Evolutionary conservation across 2,329 filamentous ascomycete genomes (phyloP), one percentile per base, ranked within the genome.

Genomic region (Beauveria rudraprayagi): DNA sequence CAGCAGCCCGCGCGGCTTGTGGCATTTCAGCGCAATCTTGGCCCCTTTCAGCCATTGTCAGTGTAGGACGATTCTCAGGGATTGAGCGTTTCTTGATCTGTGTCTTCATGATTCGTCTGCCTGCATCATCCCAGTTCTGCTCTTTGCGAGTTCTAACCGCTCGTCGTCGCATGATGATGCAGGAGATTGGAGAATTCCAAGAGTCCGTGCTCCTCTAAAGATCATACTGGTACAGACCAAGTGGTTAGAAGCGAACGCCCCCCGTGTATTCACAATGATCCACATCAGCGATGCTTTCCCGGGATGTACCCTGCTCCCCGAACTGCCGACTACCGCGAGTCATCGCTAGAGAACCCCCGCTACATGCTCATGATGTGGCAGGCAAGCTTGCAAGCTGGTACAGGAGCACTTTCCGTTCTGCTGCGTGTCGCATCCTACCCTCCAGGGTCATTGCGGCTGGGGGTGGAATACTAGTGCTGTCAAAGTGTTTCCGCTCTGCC

Each of bases 291-390:
- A 61, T 61, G 60, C 47, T 53, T 57, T 51, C 26, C 60, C 41
- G 41, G 60, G 54, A 61, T 61, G 30, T 53, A 3, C 60, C 60
- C 54, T 61, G 60, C 34, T 61, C 60, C 60, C 60, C 54, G 53
- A 52, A 61, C 60, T 61, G 60, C 60, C 60, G 60, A 61, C 40
- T 61, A 57, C 60, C 60, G 60, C 60, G 60, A 61, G 60, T 61
- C 60, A 61, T 61, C 60, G 60, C 48, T 52, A 41, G 54, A 30
- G 16, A 40, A 41, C 54, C 60, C 30, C 60, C 47, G 46, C 60
- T 28, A 16, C 54, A 44, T 56, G 41, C 60, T 54, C 52, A n/a
- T 52, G 53, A 56, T 57, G 47, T 61, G 60, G 46, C 53, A 53
- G 54, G 17, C 48, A 54, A 48, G 54, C 26, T 34, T 34, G 22